Percentiles rank a stretch among this genome's conserved stretches.
phyloP scores from a whole-genome alignment of 192 early-diverging fungal genomes.

The Allomyces arbusculus region DNA sequence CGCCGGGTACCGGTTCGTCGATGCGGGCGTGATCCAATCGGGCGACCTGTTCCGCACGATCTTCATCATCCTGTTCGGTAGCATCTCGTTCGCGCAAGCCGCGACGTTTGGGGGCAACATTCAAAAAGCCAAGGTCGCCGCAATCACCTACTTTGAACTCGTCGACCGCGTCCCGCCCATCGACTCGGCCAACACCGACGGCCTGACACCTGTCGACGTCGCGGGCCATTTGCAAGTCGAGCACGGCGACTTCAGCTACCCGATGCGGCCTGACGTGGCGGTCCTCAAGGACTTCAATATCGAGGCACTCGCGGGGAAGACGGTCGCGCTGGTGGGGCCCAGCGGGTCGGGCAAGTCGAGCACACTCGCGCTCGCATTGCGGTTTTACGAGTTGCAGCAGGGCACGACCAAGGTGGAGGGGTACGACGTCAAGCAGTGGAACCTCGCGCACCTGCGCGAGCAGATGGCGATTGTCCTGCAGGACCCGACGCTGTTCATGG shows the following conservation, averaged over 20 bases:
- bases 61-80: background rate
- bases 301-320: conserved; percentile 32
- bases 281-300: conserved; percentile 30
- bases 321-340: conserved; percentile 56
- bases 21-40: conserved; percentile 4
- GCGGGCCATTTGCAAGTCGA: conserved; percentile 1
- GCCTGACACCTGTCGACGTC: conserved; percentile 9
- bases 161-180: conserved; percentile 25
- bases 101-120: conserved; percentile 1
- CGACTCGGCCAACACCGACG: conserved; percentile 11
- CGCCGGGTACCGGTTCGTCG: conserved; percentile 25
- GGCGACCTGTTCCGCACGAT: conserved; percentile 7
- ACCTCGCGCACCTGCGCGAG: conserved; percentile 16
- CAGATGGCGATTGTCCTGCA: conserved; percentile 32
- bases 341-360: conserved; percentile 51
- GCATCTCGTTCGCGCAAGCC: background rate
- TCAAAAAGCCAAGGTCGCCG: conserved; percentile 28
- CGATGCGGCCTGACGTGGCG: conserved; percentile 14
- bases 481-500: conserved; percentile 38
- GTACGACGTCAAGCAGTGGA: conserved; percentile 19
- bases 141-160: conserved; percentile 24
- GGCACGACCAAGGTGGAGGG: conserved; percentile 21
- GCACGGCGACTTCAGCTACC: conserved; percentile 13
- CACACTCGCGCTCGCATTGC: conserved; percentile 33
- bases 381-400: conserved; percentile 26